phyloP scores from a whole-genome alignment of 208 protist species.

The Acanthamoeba healyi region DNA sequence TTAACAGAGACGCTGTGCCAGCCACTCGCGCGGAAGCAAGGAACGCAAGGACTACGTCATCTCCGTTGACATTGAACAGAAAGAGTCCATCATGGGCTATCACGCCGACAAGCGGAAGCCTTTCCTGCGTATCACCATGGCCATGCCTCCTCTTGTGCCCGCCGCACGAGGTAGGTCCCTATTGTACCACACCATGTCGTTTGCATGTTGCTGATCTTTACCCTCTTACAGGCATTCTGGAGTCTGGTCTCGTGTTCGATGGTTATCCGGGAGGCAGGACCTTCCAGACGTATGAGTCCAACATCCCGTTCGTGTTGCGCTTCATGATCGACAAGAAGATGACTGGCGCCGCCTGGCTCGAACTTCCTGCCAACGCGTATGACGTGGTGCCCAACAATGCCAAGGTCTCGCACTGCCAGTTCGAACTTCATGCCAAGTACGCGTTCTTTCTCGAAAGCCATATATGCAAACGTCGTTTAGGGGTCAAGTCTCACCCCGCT shows the following conservation, averaged over 20 bases:
- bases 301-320: conserved; percentile 98
- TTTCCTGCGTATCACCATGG: conserved; percentile 80
- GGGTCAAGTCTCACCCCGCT: no score
- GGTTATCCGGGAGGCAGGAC: conserved; percentile 36
- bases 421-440: conserved; percentile 94
- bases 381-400: conserved; percentile 81
- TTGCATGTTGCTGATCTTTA: no score
- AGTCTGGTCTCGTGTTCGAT: conserved; percentile 75
- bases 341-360: conserved; percentile 95
- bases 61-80: conserved; percentile 83
- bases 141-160: conserved; percentile 84
- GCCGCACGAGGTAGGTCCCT: conserved; percentile 75
- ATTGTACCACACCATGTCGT: no score
- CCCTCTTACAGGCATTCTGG: conserved; percentile 30
- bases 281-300: conserved; percentile 98
- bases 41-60: conserved; percentile 80
- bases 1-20: conserved; percentile 6
- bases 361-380: conserved; percentile 88
- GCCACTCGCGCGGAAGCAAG: not conserved
- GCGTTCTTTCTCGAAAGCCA: no score
- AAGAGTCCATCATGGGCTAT: conserved; percentile 84
- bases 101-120: conserved; percentile 46
- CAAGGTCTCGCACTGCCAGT: conserved; percentile 85
- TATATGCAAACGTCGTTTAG: no score
- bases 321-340: conserved; percentile 99